Base-by-base conservation (phyloP, 2,329 filamentous ascomycete genomes). In the Colletotrichum nymphaeae region DNA sequence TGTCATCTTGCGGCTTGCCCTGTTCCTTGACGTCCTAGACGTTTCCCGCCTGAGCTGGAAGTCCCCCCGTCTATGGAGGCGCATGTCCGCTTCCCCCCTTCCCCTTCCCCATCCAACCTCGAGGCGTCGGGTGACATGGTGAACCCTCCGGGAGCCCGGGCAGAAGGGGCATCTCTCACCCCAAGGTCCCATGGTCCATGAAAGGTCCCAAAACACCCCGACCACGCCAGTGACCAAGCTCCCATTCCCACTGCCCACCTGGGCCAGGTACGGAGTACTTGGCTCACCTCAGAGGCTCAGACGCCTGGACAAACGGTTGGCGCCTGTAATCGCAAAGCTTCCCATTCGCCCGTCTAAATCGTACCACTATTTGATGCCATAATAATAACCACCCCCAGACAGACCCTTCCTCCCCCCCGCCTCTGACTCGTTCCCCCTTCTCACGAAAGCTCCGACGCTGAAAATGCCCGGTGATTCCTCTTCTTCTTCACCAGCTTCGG, bases 391-490 rank as follows among this genome's bases (percentile, higher is more conserved):
- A 56, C 59, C 59, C 65, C 67, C 67, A 69, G 60, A 30, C 58
- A 63, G 63, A 74, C 71, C 68, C 62, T 37, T 26, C 52, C 22
- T 59, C 22, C 49, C 63, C 37, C 46, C 30, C 24, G 28, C 32
- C 62, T 60, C 59, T 73, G 67, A 73, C 72, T 68, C 63, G 58
- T 70, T 53, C 70, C 62, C 30, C 66, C 60, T 74, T 49, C 68
- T 74, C 65, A 52, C 67, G 42, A 76, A 73, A 63, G 67, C 73
- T 65, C 70, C 72, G 71, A 67, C 65, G 56, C 72, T 70, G 67
- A 73, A 73, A 73, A 73, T 73, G 71, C 67, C 71, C 30, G 60
- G 71, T 70, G 72, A 67, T 63, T 85, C 83, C 74, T 83, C 81
- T 64, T 80, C 80, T 75, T 89, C 73, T 22, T 63, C 62, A 59